Evolutionary conservation across 148 eudicot species (phyloP), one percentile per base, ranked within the genome.

Genomic region (Nyssa sinensis): DNA sequence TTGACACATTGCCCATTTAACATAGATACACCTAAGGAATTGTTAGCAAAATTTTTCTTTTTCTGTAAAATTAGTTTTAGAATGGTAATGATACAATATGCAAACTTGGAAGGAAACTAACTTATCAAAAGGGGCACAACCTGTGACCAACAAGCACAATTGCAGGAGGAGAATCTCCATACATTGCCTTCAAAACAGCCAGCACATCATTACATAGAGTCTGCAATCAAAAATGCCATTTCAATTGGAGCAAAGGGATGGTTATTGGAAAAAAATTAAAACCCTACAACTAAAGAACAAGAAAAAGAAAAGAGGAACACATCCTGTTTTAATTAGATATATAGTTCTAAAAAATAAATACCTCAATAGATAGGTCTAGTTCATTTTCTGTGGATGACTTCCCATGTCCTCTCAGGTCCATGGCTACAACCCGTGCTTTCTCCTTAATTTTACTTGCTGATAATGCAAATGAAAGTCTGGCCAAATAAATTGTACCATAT

Each of bases 341-440:
- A 35, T 58, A 55, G 21, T 69, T 47, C 49, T 11, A 16, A 73
- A 37, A 49, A 0, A 69, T 49, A 74, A n/a, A 58, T 81, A 92
- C 98, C 96, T 88, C 98, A 83, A 89, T 78, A 30, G 97, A 92
- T 39, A 94, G 82, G 79, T 94, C 92, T 49, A 94, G 70, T 65
- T 94, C 97, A 86, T 90, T 83, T 76, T 92, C 96, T 5, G 97
- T 88, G 62, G 79, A 74, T 72, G 98, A 84, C 75, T 94, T 94
- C 69, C 98, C 98, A 82, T 94, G 98, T 64, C 98, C 98, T 85
- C 98, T 85, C 78, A 90, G 79, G 80, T 94, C 98, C 96, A 94
- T 78, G 44, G 98, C 92, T 73, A 94, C 97, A 13, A 94, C 88
- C 74, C 92, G 83, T 74, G 86, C 92, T 82, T 94, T 90, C 83